Evolutionary conservation across 2,329 filamentous ascomycete species (phyloP).

Genomic region (Calycina marina): DNA sequence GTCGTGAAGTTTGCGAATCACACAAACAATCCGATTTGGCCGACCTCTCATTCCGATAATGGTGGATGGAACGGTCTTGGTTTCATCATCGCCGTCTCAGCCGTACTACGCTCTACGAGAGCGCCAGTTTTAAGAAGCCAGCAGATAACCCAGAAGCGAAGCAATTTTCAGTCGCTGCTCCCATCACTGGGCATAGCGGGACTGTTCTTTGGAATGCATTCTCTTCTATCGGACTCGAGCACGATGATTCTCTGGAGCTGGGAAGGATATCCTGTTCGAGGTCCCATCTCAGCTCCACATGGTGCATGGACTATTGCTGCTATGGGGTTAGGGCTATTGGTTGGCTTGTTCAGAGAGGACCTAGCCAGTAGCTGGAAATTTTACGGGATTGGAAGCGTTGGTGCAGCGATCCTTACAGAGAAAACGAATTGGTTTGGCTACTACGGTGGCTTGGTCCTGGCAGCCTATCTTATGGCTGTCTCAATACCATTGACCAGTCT

Average conservation of each 20-base stretch:
- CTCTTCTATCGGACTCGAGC: constrained; percentile 86
- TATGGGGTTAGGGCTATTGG: constrained; percentile 69
- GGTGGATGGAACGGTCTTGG: constrained; percentile 87
- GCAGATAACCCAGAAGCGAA: constrained; percentile 33
- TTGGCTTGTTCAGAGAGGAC: constrained; percentile 59
- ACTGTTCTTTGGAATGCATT: constrained; percentile 80
- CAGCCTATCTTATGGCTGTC: constrained; percentile 70
- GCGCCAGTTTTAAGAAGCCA: constrained; percentile 32
- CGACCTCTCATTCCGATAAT: constrained; percentile 76
- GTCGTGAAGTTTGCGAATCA: constrained; percentile 84
- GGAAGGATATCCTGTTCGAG: constrained; percentile 86
- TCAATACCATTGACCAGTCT: constrained; percentile 61
- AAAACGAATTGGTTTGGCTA: constrained; percentile 79
- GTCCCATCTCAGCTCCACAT: constrained; percentile 79
- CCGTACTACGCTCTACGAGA: constrained; percentile 62
- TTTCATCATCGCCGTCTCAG: constrained; percentile 58
- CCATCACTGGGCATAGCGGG: constrained; percentile 69
- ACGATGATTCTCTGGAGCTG: constrained; percentile 99
- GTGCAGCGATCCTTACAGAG: constrained; percentile 63
- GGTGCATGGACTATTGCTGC: constrained; percentile 73
- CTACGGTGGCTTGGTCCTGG: constrained; percentile 62
- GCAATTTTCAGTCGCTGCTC: constrained; percentile 53
- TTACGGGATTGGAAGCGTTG: constrained; percentile 64
- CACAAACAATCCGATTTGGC: constrained; percentile 96
- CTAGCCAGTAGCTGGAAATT: constrained; percentile 65